Evolutionary conservation across 345 rosid genomes (phyloP).

Genomic region (Eucalyptus marginata): DNA sequence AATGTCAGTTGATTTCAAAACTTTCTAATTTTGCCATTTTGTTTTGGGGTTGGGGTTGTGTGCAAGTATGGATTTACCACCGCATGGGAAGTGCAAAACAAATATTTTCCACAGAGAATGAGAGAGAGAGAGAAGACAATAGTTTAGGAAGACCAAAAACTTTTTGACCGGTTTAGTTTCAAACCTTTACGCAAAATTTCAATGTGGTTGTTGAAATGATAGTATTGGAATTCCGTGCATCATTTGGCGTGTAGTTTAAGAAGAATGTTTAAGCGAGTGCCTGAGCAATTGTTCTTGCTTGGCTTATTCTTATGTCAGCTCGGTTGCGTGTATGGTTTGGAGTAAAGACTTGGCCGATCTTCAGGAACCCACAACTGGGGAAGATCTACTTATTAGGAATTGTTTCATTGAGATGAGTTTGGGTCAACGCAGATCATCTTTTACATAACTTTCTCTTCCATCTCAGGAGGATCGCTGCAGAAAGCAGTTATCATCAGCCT

Average conservation of each 20-base stretch:
- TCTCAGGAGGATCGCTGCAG: no score
- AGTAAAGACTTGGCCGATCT: not conserved
- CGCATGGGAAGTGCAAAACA: not conserved
- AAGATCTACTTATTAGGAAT: constrained; percentile 4
- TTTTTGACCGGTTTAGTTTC: no score
- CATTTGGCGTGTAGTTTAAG: not conserved
- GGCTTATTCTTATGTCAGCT: not conserved
- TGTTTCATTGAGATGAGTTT: not conserved
- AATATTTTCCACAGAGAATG: not conserved
- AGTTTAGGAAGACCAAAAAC: not conserved
- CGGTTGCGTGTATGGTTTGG: not conserved
- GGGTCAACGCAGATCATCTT: not conserved
- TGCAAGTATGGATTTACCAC: not conserved
- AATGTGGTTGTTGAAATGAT: accelerated
- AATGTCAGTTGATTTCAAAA: no score
- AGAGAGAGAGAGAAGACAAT: no score
- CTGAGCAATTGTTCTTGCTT: constrained; percentile 3
- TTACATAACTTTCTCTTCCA: not conserved
- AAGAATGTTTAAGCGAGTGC: constrained; percentile 3
- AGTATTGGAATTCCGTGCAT: not conserved
- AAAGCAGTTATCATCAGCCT: not conserved
- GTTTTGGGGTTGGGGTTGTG: not conserved
- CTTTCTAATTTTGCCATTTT: not conserved
- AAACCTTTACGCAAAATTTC: no score
- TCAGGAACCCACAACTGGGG: not conserved